phyloP scores from a whole-genome alignment of 2,329 filamentous ascomycete genomes.

The Leptographium procerum region DNA sequence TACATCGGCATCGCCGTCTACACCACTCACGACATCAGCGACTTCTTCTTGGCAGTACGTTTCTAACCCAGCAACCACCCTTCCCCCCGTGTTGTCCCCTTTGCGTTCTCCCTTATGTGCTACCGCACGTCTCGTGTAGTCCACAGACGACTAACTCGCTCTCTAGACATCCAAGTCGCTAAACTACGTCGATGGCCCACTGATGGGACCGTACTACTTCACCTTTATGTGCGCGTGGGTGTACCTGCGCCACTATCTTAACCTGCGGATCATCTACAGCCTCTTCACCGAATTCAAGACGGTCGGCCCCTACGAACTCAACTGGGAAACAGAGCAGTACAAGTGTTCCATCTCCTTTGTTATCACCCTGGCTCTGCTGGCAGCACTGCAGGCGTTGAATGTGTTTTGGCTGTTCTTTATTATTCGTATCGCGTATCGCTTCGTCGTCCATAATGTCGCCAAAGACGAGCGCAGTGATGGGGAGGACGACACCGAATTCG shows the following conservation, averaged over 20 bases:
- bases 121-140: no score
- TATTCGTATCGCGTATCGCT: slow-evolving; percentile 60
- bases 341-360: slow-evolving; percentile 60
- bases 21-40: slow-evolving; percentile 85
- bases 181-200: slow-evolving; percentile 73
- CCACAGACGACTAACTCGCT: not conserved
- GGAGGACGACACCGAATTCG: slow-evolving; percentile 51
- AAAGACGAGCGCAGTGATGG: slow-evolving; percentile 63
- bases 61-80: not conserved
- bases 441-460: slow-evolving; percentile 47
- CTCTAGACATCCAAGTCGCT: slow-evolving; percentile 74
- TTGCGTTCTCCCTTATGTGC: not conserved
- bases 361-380: slow-evolving; percentile 55
- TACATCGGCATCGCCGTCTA: slow-evolving; percentile 91
- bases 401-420: slow-evolving; percentile 76
- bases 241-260: slow-evolving; percentile 80
- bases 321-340: slow-evolving; percentile 68
- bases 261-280: slow-evolving; percentile 64
- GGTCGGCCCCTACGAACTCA: slow-evolving; percentile 61
- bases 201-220: slow-evolving; percentile 77
- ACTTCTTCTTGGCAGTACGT: slow-evolving; percentile 86
- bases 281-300: slow-evolving; percentile 66
- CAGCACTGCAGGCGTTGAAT: slow-evolving; percentile 61
- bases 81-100: slow-evolving; percentile 7
- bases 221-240: slow-evolving; percentile 76